Base-by-base conservation (phyloP, 441 rosid genomes). In the Populus hybrid region DNA sequence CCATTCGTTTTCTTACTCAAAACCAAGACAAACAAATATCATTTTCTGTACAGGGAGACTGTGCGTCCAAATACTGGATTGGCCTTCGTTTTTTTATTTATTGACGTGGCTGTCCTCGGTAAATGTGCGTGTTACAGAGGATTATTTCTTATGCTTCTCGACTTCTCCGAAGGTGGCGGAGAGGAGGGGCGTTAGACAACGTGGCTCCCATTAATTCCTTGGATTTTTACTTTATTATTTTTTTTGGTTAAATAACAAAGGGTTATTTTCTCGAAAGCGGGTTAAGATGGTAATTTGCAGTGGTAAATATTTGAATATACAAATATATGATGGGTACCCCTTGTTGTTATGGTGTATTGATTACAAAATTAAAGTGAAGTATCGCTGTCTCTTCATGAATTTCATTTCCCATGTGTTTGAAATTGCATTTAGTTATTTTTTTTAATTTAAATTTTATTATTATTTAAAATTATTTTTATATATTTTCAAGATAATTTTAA, bases 1-100 rank as follows among this genome's bases (percentile, higher is more conserved):
- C 84, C 87, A 88, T 89, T 82, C 89, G 75, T 34, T 12, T 79
- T 82, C 78, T 21, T 63, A 5, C 57, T 50, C 57, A 50, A 50
- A 50, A 50, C 57, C 20, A 2, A 46, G 57, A 4, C 57, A 46
- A 14, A 14, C 57, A 46, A 50, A 50, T 50, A 50, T 50, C 57
- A 50, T 50, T 50, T 14, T 50, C 57, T 14, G 57, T 50, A 50
- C 57, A 50, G 20, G 5, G 57, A 67, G n/a, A 50, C 57, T 50
- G 7, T 1, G 1, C 20, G 57, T 50, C 57, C 57, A 50, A 50
- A 14, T 50, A 50, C 57, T 50, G 57, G 57, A 50, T 50, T 50
- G 57, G 20, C 57, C 57, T 50, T 50, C n/a, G 57, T 50, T 14
- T 5, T 50, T 14, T 16, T 1, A 50, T 50, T 50, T 50, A 50